Evolutionary conservation across 495 filamentous ascomycete species (phyloP).

Genomic region (Trichoderma reesei): DNA sequence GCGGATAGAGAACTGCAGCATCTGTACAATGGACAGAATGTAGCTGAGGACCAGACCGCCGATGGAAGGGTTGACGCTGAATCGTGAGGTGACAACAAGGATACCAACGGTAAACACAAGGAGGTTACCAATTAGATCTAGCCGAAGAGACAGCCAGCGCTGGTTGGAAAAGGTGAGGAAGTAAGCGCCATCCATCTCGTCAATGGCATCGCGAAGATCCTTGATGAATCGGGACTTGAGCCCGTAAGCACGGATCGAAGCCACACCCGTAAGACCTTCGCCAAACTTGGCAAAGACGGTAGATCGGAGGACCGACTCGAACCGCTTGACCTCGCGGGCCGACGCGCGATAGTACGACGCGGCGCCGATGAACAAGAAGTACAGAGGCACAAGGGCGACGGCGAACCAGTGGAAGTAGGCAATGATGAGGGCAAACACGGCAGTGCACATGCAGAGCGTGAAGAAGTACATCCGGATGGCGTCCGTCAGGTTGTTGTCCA

Average conservation of each 20-base stretch:
- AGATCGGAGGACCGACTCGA: constrained; percentile 82
- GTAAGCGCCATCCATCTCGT: constrained; percentile 88
- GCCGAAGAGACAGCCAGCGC: constrained; percentile 75
- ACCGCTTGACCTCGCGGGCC: constrained; percentile 86
- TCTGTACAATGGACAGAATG: constrained; percentile 87
- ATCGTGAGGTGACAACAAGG: constrained; percentile 88
- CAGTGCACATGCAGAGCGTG: constrained; percentile 65
- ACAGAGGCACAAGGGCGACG: constrained; percentile 75
- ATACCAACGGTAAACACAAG: constrained; percentile 83
- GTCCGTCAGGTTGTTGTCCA: constrained; percentile 90
- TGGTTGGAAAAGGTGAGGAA: constrained; percentile 92
- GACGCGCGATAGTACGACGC: constrained; percentile 84
- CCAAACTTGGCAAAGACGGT: constrained; percentile 83
- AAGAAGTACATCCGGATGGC: constrained; percentile 90
- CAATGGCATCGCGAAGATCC: constrained; percentile 61
- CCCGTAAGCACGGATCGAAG: constrained; percentile 83
- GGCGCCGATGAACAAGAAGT: constrained; percentile 71
- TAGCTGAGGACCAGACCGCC: constrained; percentile 84
- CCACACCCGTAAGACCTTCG: constrained; percentile 73
- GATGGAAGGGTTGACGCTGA: constrained; percentile 74
- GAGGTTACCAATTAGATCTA: constrained; percentile 73
- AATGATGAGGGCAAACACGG: constrained; percentile 81
- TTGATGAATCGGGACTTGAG: constrained; percentile 60
- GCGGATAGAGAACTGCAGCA: constrained; percentile 90
- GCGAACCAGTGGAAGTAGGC: constrained; percentile 91